A percentile compares a stretch with the other conserved stretches of the same genome.
Evolutionary conservation across 2,329 filamentous ascomycete species (phyloP).

Genomic region (Stagonosporopsis vannaccii): DNA sequence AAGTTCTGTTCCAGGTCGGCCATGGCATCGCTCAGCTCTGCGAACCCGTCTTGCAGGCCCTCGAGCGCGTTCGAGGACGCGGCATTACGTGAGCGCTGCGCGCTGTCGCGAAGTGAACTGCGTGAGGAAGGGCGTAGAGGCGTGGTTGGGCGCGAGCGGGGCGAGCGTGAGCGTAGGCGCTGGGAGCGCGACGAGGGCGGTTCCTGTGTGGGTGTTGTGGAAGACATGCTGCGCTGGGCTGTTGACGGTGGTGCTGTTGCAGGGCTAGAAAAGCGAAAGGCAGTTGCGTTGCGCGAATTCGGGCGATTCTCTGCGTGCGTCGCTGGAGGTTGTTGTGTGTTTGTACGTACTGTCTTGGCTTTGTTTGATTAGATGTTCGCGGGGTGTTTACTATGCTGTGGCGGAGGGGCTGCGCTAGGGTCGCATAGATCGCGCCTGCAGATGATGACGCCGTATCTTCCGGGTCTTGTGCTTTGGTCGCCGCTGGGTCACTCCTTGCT

Average conservation of each 20-base stretch:
- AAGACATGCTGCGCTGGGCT: constrained; percentile 23
- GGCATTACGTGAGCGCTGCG: constrained; percentile 49
- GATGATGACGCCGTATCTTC: constrained; percentile 11
- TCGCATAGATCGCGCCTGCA: constrained; percentile 3
- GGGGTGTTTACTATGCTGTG: constrained; percentile 7
- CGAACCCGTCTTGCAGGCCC: constrained; percentile 85
- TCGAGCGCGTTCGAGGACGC: constrained; percentile 74
- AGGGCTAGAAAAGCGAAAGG: no score
- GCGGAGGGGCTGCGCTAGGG: constrained; percentile 7
- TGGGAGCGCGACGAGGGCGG: constrained; percentile 29
- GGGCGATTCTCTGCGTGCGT: not conserved
- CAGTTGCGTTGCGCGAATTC: no score
- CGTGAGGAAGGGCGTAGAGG: constrained; percentile 90
- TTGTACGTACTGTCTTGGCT: no score
- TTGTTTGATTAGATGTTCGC: no score
- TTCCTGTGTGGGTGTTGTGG: constrained; percentile 34
- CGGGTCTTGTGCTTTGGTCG: constrained; percentile 5
- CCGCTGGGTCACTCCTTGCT: not conserved
- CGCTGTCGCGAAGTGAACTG: constrained; percentile 75
- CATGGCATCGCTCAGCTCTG: constrained; percentile 91
- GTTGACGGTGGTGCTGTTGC: not conserved
- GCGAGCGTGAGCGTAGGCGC: constrained; percentile 59
- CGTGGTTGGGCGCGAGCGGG: constrained; percentile 80
- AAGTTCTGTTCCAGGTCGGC: constrained; percentile 96
- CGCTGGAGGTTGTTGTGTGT: not conserved